Conservation (phyloP, 2,329 filamentous ascomycete species). For the Cladophialophora yegresii region DNA sequence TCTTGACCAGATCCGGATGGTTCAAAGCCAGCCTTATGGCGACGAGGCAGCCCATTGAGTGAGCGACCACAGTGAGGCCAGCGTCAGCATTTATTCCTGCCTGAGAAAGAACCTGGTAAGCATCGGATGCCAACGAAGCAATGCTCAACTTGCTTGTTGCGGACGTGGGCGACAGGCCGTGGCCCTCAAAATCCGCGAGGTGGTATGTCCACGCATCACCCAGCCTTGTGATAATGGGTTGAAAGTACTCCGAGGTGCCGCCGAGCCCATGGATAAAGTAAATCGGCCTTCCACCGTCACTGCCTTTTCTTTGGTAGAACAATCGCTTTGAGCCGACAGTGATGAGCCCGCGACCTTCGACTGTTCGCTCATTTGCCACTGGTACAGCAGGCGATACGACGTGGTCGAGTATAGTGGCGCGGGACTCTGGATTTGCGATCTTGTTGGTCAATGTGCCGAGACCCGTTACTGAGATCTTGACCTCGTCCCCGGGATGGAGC, state of each 20-base stretch:
- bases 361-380: conserved; percentile 36
- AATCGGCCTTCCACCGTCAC: conserved; percentile 39
- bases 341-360: conserved; percentile 42
- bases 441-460: conserved; percentile 50
- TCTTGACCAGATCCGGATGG: conserved; percentile 47
- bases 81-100: conserved; percentile 37
- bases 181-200: conserved; percentile 59
- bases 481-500: conserved; percentile 44
- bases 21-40: conserved; percentile 48
- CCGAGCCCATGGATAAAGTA: conserved; percentile 61
- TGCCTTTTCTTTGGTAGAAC: conserved; percentile 43
- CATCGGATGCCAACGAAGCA: conserved; percentile 48
- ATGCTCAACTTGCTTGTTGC: conserved; percentile 50
- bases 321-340: conserved; percentile 48
- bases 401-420: conserved; percentile 31
- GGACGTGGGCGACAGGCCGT: conserved; percentile 57
- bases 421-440: conserved; percentile 39
- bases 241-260: conserved; percentile 50
- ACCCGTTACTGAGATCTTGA: conserved; percentile 46
- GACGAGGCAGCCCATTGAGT: conserved; percentile 56
- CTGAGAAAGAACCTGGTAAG: conserved; percentile 45
- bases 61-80: conserved; percentile 51
- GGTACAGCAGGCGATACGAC: conserved; percentile 30
- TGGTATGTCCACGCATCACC: conserved; percentile 43
- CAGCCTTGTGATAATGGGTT: conserved; percentile 48